Base-by-base conservation (phyloP, 2,329 filamentous ascomycete species). In the Aspergillus japonicus region DNA sequence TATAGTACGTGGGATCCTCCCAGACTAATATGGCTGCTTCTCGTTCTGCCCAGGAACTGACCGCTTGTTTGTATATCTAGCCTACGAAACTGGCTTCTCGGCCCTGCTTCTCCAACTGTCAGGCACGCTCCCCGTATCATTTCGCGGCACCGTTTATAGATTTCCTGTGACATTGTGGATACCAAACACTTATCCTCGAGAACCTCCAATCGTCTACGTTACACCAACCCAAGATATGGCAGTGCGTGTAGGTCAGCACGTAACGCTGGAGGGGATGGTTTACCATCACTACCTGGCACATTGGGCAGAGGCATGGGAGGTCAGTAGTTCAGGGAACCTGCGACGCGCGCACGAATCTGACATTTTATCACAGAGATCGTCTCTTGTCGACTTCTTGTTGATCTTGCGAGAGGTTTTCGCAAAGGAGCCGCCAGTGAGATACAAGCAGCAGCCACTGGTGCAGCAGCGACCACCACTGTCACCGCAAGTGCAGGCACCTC, bases 231-330 rank as follows among this genome's bases (percentile, higher is more conserved):
- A 91, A 65, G 90, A 87, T 64, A 98, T 99, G 92, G 79, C 90
- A 65, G 89, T 99, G 47, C 85, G 94, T 21, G 92, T 93, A 0
- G 95, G 95, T 0, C 95, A 99, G 73, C 92, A 99, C 80, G 92
- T 99, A 61, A 92, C 95, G 71, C 88, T 91, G 5, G 94, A 98
- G 70, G 95, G 95, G 26, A 89, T 91, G 73, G 86, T 98, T 64
- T 99, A 98, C 74, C 95, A 99, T 74, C 95, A 95, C 42, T 99
- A 98, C 74, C 81, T 99, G 50, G 91, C 92, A 33, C 88, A 92
- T 63, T 99, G 95, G 95, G 81, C 84, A 33, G 87, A 91, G 66
- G 94, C 90, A 68, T 95, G 91, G 90, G 91, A 96, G 85, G 91
- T 96, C 76, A 80, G 90, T 86, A 33, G 54, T 7, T 42, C 47